Conservation (phyloP, 257 asterid species). For the Capsicum rhomboideum region DNA sequence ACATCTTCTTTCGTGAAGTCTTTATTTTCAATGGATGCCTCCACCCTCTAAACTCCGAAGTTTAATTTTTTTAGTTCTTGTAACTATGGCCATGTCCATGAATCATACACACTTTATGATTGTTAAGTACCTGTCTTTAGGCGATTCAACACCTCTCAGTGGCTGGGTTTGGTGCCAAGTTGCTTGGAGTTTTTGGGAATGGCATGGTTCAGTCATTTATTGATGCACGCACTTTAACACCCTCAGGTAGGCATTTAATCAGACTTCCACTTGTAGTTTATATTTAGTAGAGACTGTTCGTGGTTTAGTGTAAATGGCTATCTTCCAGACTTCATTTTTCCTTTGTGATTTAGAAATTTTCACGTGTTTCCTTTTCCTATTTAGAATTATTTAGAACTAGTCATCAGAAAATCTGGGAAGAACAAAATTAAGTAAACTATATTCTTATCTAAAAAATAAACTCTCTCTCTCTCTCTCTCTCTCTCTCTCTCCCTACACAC, state of each 20-base stretch:
- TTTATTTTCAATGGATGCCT: background rate
- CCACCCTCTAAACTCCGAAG: background rate
- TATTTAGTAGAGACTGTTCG: background rate
- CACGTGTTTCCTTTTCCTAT: background rate
- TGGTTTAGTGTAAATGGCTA: background rate
- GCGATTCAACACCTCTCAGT: constrained; percentile 91
- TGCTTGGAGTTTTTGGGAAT: constrained; percentile 91
- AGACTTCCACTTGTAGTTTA: background rate
- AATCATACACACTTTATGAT: background rate
- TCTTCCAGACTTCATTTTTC: background rate
- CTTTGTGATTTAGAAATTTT: background rate
- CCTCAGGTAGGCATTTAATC: constrained; percentile 43
- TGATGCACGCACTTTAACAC: constrained; percentile 77
- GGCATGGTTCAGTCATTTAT: constrained; percentile 99
- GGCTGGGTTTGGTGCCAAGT: constrained; percentile 97
- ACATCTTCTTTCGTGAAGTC: background rate
- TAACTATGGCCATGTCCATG: background rate
- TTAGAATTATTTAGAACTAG: background rate
- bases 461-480: no score
- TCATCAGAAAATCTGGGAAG: background rate
- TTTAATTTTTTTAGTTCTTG: background rate
- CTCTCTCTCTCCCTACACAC: no score
- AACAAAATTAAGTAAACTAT: background rate
- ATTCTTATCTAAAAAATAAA: background rate
- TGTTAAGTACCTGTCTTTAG: constrained; percentile 28